Percentiles rank a stretch among this genome's conserved stretches.
phyloP scores from a whole-genome alignment of 2,329 filamentous ascomycete species.

The Zymoseptoria crescenta region DNA sequence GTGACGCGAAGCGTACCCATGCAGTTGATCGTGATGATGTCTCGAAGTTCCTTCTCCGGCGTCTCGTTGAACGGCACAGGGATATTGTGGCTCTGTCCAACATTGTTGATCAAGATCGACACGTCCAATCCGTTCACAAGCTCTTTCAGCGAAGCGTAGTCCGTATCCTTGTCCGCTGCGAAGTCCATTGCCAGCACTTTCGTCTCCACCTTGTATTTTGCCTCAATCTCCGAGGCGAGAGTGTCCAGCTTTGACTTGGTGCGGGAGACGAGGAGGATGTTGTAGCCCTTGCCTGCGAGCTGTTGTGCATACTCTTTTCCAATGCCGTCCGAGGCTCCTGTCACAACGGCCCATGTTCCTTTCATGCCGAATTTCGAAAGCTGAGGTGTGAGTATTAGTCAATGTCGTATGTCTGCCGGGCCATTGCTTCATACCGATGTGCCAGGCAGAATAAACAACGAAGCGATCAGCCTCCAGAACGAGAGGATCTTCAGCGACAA shows the following conservation, averaged over 20 bases:
- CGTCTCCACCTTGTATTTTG: constrained; percentile 63
- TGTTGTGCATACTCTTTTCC: constrained; percentile 94
- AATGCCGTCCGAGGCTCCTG: constrained; percentile 90
- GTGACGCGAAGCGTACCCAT: constrained; percentile 82
- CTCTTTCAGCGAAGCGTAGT: constrained; percentile 67
- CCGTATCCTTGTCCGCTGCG: constrained; percentile 64
- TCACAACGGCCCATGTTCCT: constrained; percentile 89
- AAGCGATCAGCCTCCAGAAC: constrained; percentile 41
- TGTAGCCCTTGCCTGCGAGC: constrained; percentile 86
- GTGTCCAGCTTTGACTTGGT: constrained; percentile 84
- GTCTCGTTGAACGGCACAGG: constrained; percentile 84
- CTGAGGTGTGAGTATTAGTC: constrained; percentile 49
- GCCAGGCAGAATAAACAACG: constrained; percentile 43
- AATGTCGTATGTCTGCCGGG: too few relatives aligned
- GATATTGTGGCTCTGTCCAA: constrained; percentile 88
- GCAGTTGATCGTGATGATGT: constrained; percentile 95
- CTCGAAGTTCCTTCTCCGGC: constrained; percentile 66
- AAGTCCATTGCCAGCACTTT: constrained; percentile 91
- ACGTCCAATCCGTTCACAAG: constrained; percentile 62
- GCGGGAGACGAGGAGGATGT: constrained; percentile 87
- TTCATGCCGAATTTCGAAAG: constrained; percentile 84
- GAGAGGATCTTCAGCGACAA: constrained; percentile 36
- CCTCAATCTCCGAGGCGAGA: constrained; percentile 66
- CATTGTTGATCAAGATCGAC: constrained; percentile 89
- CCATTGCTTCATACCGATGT: too few relatives aligned